phyloP scores from a whole-genome alignment of 164 flowering plant genomes.

The Macadamia tetraphylla region DNA sequence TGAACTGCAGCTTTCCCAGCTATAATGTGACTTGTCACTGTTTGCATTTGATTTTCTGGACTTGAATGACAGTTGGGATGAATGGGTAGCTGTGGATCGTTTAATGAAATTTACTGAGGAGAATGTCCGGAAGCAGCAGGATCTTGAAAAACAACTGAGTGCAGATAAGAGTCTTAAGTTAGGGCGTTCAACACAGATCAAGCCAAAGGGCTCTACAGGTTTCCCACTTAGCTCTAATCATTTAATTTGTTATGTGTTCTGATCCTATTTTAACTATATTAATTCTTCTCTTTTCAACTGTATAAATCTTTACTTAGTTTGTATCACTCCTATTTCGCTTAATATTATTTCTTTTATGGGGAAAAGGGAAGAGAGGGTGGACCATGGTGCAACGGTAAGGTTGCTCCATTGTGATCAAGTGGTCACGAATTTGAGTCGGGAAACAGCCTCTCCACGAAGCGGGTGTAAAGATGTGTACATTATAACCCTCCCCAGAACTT shows the following conservation, averaged over 20 bases:
- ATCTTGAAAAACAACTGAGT: slow-evolving; percentile 27
- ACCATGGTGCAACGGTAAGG: too few relatives aligned
- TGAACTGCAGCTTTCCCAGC: neutral
- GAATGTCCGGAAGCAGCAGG: slow-evolving; percentile 41
- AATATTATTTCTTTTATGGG: too few relatives aligned
- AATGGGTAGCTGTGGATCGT: slow-evolving; percentile 61
- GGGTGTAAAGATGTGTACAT: too few relatives aligned
- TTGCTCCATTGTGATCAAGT: too few relatives aligned
- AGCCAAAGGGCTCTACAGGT: slow-evolving; percentile 54
- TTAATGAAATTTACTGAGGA: slow-evolving; percentile 55
- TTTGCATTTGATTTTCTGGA: slow-evolving; percentile 4
- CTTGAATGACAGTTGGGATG: slow-evolving; percentile 64
- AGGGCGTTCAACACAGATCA: slow-evolving; percentile 48
- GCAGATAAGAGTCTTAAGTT: slow-evolving; percentile 40
- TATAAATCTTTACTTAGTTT: neutral
- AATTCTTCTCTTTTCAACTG: too few relatives aligned
- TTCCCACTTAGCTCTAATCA: slow-evolving; percentile 7
- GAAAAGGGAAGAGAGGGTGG: too few relatives aligned
- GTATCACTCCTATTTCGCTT: neutral
- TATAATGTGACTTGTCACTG: neutral
- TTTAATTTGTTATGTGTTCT: neutral
- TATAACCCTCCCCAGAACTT: too few relatives aligned
- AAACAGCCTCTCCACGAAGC: too few relatives aligned
- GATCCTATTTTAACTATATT: neutral
- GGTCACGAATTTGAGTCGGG: too few relatives aligned